Conservation (phyloP, 495 filamentous ascomycete species). For the Penicillium roqueforti region DNA sequence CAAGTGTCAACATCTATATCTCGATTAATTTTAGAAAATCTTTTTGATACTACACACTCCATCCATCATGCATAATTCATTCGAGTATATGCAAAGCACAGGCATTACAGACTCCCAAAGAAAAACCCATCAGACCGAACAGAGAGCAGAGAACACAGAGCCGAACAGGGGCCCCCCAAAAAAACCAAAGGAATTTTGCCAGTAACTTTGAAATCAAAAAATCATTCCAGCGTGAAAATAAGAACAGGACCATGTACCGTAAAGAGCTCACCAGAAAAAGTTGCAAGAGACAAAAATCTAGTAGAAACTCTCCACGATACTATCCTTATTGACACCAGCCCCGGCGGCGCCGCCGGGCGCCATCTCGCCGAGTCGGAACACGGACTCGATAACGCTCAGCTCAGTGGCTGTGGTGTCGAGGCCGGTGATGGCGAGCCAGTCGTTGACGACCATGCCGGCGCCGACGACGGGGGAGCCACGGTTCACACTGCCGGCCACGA, state of each 20-base stretch:
- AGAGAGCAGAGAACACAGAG: neutral
- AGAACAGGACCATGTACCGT: slow-evolving; percentile 1
- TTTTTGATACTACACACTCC: slow-evolving; percentile 5
- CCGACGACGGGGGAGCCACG: slow-evolving; percentile 90
- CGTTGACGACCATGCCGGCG: slow-evolving; percentile 97
- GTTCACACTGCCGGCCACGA: slow-evolving; percentile 92
- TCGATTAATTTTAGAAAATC: neutral
- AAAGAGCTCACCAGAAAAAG: neutral
- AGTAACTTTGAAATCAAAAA: slow-evolving; percentile 5
- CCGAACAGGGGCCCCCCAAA: neutral
- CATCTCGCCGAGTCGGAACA: slow-evolving; percentile 86
- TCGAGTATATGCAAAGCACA: slow-evolving; percentile 6
- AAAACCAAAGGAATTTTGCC: neutral
- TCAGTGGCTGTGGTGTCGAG: slow-evolving; percentile 96
- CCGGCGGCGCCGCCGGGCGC: slow-evolving; percentile 51
- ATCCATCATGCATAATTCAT: slow-evolving; percentile 6
- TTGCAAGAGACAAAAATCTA: slow-evolving; percentile 41
- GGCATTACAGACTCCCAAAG: slow-evolving; percentile 3
- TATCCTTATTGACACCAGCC: slow-evolving; percentile 82
- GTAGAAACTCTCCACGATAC: slow-evolving; percentile 98
- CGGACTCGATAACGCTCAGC: slow-evolving; percentile 89
- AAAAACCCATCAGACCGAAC: slow-evolving; percentile 6
- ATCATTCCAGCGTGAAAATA: slow-evolving; percentile 9
- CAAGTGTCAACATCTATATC: slow-evolving; percentile 8
- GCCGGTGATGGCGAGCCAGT: slow-evolving; percentile 97